phyloP scores from a whole-genome alignment of 2,329 filamentous ascomycete genomes.

The Penicillium hesseltinei region DNA sequence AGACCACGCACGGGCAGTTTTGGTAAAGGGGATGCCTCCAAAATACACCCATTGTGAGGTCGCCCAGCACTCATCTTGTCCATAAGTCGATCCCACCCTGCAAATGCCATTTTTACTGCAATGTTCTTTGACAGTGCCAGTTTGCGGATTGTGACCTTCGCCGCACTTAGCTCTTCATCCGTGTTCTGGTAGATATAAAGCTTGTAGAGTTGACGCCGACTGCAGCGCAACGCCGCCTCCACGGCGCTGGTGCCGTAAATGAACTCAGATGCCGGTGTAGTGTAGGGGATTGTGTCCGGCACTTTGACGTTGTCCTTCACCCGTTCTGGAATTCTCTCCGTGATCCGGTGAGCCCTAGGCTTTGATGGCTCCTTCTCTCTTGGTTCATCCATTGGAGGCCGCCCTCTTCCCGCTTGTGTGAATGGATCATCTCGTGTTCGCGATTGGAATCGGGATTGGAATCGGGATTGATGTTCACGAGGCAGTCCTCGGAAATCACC shows the following conservation, averaged over 20 bases:
- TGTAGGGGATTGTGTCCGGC: conserved; percentile 60
- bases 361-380: conserved; percentile 7
- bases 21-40: conserved; percentile 83
- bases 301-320: conserved; percentile 37
- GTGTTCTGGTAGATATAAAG: conserved; percentile 71
- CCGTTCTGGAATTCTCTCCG: conserved; percentile 31
- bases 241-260: conserved; percentile 83
- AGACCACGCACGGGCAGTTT: conserved; percentile 65
- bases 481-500: conserved; percentile 31
- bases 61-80: conserved; percentile 79
- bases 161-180: conserved; percentile 52
- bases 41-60: conserved; percentile 84
- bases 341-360: conserved; percentile 20
- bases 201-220: conserved; percentile 73
- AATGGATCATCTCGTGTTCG: neutral
- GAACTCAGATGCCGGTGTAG: conserved; percentile 86
- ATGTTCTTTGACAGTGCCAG: conserved; percentile 48
- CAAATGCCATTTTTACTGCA: conserved; percentile 58
- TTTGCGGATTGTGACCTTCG: conserved; percentile 36
- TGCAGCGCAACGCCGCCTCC: conserved; percentile 69
- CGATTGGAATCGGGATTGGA: conserved; percentile 7
- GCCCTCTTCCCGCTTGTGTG: neutral
- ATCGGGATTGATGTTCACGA: conserved; percentile 20
- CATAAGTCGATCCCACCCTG: conserved; percentile 64
- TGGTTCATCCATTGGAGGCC: neutral